These are phyloP conservation scores for Cryptococcus deneoformans DNA, from an alignment of 1,284 basidiomycete genomes.

Conservation along the genomic window DNA sequence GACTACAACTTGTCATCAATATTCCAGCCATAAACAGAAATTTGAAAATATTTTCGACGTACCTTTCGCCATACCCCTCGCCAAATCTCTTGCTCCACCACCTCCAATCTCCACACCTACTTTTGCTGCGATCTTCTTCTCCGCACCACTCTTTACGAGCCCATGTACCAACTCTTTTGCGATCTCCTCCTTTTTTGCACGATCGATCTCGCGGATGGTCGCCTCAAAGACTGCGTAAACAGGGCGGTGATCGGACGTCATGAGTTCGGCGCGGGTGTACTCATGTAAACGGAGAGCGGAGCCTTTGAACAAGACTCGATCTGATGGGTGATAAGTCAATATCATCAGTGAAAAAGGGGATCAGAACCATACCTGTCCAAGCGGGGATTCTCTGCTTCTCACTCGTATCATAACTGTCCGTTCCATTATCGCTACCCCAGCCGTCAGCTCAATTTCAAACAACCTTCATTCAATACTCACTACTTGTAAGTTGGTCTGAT, in stretches of 20 bases:
- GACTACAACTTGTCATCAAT: conserved; percentile 2
- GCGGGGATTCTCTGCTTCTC: conserved; percentile 96
- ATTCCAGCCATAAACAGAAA: background rate
- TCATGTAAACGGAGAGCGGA: conserved; percentile 40
- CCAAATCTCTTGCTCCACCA: conserved; percentile 19
- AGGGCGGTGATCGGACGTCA: conserved; percentile 90
- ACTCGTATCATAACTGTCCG: conserved; percentile 87
- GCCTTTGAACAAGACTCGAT: conserved; percentile 87
- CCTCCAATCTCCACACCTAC: conserved; percentile 15
- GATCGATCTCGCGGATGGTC: conserved; percentile 74
- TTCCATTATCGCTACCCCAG: conserved; percentile 49
- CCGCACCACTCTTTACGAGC: conserved; percentile 9
- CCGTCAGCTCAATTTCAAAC: background rate
- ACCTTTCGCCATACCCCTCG: conserved; percentile 23
- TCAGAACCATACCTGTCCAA: conserved; percentile 73
- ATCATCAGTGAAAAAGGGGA: background rate
- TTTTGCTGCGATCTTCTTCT: conserved; percentile 11
- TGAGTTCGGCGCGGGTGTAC: conserved; percentile 68
- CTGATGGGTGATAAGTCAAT: conserved; percentile 49
- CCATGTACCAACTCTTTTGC: conserved; percentile 56
- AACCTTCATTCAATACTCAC: conserved; percentile 12
- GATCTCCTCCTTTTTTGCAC: conserved; percentile 66
- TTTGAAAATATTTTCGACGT: conserved; percentile 4
- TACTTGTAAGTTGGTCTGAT: conserved; percentile 52
- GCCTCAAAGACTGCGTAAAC: conserved; percentile 83